Evolutionary conservation across 306 rosid genomes (phyloP), one percentile per base, ranked within the genome.

Genomic region (Morella rubra): DNA sequence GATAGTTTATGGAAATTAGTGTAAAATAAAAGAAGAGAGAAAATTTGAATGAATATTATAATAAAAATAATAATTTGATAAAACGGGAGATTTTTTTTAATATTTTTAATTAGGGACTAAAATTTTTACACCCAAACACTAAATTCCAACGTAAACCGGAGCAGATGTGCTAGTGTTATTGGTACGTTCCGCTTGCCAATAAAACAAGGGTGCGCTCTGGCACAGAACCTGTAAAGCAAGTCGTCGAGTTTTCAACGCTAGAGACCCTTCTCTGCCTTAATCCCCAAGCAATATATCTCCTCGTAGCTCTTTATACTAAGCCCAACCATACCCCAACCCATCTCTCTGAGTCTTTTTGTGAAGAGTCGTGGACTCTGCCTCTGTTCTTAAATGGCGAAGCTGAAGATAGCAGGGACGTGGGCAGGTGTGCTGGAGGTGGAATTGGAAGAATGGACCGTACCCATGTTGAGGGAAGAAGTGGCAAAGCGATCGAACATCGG

Each of bases 341-440:
- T 58, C 20, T 5, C 58, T 52, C 58, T 15, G 4, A 46, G 11
- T 51, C 76, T 64, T 67, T 22, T 9, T 47, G 49, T 52, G 32
- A 73, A 53, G 12, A 55, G 32, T 70, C 27, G 15, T 22, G 51
- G 3, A 22, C 47, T 54, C 19, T 13, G 37, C 22, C 7, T 50
- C 58, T 9, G 8, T 51, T 73, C 52, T 52, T 44, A 10, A 94
- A 32, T 94, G 98, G 89, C 96, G 82, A 92, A 90, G 78, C 73
- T 94, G 80, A 92, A 92, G 91, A 83, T 94, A 70, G 94, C 90
- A 54, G 98, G 98, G 8, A 69, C 91, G 41, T 92, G 98, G 98
- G 72, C 86, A 0, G 98, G 98, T 24, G 82, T 89, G 16, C 27
- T 94, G 10, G 97, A 85, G 65, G 87, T 91, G 7, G 93, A 89